phyloP scores from a whole-genome alignment of 768 basidiomycete genomes.

The Cyclocybe aegerita region DNA sequence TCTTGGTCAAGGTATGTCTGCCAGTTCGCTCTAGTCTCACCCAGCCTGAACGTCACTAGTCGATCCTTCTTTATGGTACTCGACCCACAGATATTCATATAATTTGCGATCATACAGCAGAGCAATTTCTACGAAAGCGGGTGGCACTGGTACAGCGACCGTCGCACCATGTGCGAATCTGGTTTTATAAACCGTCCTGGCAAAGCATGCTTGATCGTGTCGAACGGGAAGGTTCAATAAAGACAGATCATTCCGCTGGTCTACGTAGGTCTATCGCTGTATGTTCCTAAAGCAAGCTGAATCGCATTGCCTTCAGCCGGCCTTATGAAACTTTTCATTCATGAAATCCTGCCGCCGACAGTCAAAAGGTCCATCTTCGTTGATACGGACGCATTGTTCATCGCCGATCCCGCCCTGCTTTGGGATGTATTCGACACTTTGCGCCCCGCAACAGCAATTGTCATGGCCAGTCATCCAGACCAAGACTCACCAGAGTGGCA shows the following conservation, averaged over 20 bases:
- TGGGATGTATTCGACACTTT: conserved; percentile 41
- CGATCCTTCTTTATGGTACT: conserved; percentile 37
- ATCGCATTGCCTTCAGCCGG: conserved; percentile 31
- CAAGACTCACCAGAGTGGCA: conserved; percentile 39
- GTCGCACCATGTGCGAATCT: conserved; percentile 32
- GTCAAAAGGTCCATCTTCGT: conserved; percentile 48
- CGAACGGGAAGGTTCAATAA: conserved; percentile 43
- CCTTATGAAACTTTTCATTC: conserved; percentile 53
- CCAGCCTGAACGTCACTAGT: conserved; percentile 17
- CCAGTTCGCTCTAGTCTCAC: conserved; percentile 4
- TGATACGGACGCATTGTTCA: conserved; percentile 53
- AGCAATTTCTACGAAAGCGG: conserved; percentile 35
- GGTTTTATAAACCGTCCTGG: conserved; percentile 40
- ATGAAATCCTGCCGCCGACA: conserved; percentile 44
- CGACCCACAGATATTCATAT: conserved; percentile 41
- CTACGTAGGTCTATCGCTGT: conserved; percentile 33
- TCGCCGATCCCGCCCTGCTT: conserved; percentile 44
- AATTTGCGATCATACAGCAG: conserved; percentile 44
- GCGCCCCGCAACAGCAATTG: conserved; percentile 33
- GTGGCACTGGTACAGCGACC: conserved; percentile 39
- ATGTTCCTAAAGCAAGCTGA: neutral
- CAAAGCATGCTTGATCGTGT: conserved; percentile 42
- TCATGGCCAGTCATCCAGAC: conserved; percentile 46
- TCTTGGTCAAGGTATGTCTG: conserved; percentile 39
- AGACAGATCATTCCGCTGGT: conserved; percentile 47